A percentile compares a stretch with the other conserved stretches of the same genome.
Conservation (phyloP, 2,329 filamentous ascomycete species). For the Xylaria sp. region DNA sequence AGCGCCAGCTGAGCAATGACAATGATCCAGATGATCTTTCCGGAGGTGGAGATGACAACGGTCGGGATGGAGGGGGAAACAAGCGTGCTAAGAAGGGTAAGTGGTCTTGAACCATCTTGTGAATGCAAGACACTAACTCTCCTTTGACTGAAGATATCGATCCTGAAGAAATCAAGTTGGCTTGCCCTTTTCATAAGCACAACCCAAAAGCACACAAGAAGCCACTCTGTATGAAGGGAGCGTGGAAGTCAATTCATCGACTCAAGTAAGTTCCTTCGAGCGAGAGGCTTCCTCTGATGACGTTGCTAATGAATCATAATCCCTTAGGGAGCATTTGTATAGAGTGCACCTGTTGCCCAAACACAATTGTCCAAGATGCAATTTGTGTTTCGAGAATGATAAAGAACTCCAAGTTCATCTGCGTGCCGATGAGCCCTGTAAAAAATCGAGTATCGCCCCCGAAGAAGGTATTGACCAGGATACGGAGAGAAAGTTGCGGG, state of each 20-base stretch:
- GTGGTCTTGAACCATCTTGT: not conserved
- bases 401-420: constrained; percentile 45
- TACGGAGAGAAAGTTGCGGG: constrained; percentile 46
- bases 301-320: constrained; percentile 26
- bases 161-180: constrained; percentile 45
- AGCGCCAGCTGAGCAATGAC: constrained; percentile 47
- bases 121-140: constrained; percentile 19
- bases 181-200: constrained; percentile 54
- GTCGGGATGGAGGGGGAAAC: constrained; percentile 50
- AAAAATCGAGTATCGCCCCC: constrained; percentile 42
- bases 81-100: constrained; percentile 52
- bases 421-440: constrained; percentile 46
- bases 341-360: constrained; percentile 46
- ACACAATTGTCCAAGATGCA: constrained; percentile 46
- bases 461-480: constrained; percentile 47
- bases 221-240: constrained; percentile 41
- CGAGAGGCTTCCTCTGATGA: not conserved
- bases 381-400: constrained; percentile 41
- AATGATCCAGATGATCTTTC: constrained; percentile 45
- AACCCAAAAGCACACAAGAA: constrained; percentile 47
- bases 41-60: constrained; percentile 47
- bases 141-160: constrained; percentile 42
- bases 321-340: constrained; percentile 47
- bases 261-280: constrained; percentile 46
- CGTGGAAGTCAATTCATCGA: constrained; percentile 47